Evolutionary conservation across 2,329 filamentous ascomycete genomes (phyloP).

Genomic region (Pseudogymnoascus sp.): DNA sequence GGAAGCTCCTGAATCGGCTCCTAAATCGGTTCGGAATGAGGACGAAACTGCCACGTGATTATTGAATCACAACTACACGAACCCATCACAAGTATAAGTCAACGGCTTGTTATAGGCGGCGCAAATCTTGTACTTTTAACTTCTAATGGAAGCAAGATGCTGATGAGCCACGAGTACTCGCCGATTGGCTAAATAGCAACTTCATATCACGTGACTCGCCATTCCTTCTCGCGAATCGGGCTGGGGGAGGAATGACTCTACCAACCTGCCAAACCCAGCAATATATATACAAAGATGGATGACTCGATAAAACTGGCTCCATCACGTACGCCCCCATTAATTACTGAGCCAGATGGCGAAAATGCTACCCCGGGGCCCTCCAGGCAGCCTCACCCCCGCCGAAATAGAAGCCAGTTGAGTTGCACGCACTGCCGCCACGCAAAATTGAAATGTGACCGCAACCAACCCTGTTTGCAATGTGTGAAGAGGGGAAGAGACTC

Average conservation of each 20-base stretch:
- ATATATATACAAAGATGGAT: not conserved
- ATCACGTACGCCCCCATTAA: not conserved
- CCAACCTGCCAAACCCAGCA: not conserved
- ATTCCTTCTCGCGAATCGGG: not conserved
- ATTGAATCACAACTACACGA: not conserved
- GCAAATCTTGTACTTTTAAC: not conserved
- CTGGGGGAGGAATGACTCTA: not conserved
- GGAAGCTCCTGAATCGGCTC: not conserved
- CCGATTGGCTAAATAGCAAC: not conserved
- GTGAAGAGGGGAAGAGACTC: slow-evolving; percentile 41
- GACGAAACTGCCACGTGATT: not conserved
- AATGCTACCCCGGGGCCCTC: not conserved
- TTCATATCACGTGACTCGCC: not conserved
- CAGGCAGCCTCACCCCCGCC: not conserved
- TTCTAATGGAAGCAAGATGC: not conserved
- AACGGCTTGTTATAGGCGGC: not conserved
- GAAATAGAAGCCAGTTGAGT: slow-evolving; percentile 5
- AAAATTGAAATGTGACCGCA: slow-evolving; percentile 45
- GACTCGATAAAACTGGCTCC: not conserved
- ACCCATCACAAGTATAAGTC: not conserved
- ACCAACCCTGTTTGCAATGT: slow-evolving; percentile 46
- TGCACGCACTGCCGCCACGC: slow-evolving; percentile 19
- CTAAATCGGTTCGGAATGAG: not conserved
- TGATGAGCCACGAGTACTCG: not conserved
- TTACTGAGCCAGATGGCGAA: not conserved